A percentile compares a stretch with the other conserved stretches of the same genome.
These are phyloP conservation scores for Neofusicoccum laricinum DNA, from an alignment of 2,329 filamentous ascomycete genomes.

Conservation along the genomic window DNA sequence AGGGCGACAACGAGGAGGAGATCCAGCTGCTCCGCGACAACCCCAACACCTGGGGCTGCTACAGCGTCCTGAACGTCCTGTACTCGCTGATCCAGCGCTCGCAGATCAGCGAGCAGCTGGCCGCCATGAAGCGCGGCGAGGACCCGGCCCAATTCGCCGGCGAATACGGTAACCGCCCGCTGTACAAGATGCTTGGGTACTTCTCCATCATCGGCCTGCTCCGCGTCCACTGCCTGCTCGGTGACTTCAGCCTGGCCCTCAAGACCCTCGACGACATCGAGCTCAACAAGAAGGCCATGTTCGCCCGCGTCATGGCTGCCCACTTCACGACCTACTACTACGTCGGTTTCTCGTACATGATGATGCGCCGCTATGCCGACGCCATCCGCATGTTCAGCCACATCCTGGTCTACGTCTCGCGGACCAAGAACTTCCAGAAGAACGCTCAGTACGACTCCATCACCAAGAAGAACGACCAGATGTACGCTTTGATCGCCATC, in stretches of 20 bases:
- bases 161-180: slow-evolving; percentile 88
- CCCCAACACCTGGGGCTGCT: slow-evolving; percentile 99
- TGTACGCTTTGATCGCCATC: slow-evolving; percentile 98
- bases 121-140: slow-evolving; percentile 90
- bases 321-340: slow-evolving; percentile 99
- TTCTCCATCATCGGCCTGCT: slow-evolving; percentile 98
- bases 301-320: slow-evolving; percentile 97
- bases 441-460: slow-evolving; percentile 97
- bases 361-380: slow-evolving; percentile 99
- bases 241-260: slow-evolving; percentile 95
- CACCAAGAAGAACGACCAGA: slow-evolving; percentile 99
- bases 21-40: slow-evolving; percentile 88
- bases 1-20: slow-evolving; percentile 85
- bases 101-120: slow-evolving; percentile 96
- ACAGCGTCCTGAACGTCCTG: slow-evolving; percentile 97
- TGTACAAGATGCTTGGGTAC: slow-evolving; percentile 98
- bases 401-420: slow-evolving; percentile 96
- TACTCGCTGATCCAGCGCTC: slow-evolving; percentile 99
- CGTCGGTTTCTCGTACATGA: slow-evolving; percentile 99
- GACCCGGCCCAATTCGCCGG: slow-evolving; percentile 84
- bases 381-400: slow-evolving; percentile 99
- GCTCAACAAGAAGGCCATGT: slow-evolving; percentile 99
- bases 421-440: slow-evolving; percentile 99
- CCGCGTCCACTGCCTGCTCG: slow-evolving; percentile 91
- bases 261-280: slow-evolving; percentile 99